phyloP scores from a whole-genome alignment of 768 basidiomycete species.

The Russula abietina region DNA sequence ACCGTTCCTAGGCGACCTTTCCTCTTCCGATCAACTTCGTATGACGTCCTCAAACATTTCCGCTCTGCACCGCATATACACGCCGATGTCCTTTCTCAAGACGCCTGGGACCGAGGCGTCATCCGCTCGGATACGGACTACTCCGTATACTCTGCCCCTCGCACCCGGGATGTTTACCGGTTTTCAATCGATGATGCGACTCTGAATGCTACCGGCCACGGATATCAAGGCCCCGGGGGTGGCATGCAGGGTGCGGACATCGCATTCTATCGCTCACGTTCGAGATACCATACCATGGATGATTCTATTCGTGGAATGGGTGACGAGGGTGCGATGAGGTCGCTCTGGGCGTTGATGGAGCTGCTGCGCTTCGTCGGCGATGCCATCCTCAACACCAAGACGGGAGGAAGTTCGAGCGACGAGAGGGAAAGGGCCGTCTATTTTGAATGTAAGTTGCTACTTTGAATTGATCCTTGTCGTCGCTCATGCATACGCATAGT shows the following conservation, averaged over 20 bases:
- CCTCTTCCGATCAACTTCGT: constrained; percentile 66
- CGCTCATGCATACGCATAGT: constrained; percentile 38
- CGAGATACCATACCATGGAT: constrained; percentile 70
- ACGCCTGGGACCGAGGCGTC: constrained; percentile 59
- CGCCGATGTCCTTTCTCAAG: constrained; percentile 61
- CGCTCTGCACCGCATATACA: constrained; percentile 58
- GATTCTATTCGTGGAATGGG: constrained; percentile 58
- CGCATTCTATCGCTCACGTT: constrained; percentile 70
- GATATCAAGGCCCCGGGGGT: constrained; percentile 18
- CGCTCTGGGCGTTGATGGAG: constrained; percentile 81
- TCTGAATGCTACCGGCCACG: neutral
- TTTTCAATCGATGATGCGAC: neutral
- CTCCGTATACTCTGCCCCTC: constrained; percentile 47
- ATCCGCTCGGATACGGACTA: constrained; percentile 72
- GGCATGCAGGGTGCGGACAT: constrained; percentile 70
- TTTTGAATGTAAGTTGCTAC: constrained; percentile 56
- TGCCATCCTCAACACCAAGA: constrained; percentile 42
- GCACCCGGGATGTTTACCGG: neutral
- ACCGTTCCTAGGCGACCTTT: constrained; percentile 52
- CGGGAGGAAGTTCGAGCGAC: constrained; percentile 25
- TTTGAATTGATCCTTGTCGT: neutral
- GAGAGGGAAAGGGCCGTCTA: constrained; percentile 44
- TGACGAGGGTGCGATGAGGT: constrained; percentile 42
- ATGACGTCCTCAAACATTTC: constrained; percentile 51
- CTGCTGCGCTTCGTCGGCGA: constrained; percentile 49